These are phyloP conservation scores for Lentinula lateritia DNA, from an alignment of 768 basidiomycete genomes.

Conservation along the genomic window DNA sequence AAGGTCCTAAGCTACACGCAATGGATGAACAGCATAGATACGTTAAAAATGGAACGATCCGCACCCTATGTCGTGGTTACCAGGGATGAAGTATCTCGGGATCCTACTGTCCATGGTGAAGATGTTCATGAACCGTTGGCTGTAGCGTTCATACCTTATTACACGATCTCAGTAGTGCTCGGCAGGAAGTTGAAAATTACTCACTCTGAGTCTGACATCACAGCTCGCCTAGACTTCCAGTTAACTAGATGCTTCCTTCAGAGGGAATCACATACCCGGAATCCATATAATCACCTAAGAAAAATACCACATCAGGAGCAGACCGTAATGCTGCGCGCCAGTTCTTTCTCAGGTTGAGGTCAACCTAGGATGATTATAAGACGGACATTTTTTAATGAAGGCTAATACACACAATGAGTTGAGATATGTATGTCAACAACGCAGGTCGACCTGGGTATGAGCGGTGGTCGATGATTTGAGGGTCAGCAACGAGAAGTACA, in stretches of 20 bases:
- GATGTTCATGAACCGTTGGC: constrained; percentile 60
- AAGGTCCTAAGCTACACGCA: constrained; percentile 37
- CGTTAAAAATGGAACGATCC: constrained; percentile 6
- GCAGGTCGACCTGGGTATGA: constrained; percentile 63
- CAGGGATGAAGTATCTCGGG: constrained; percentile 71
- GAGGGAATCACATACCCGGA: neutral
- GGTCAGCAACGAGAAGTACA: constrained; percentile 82
- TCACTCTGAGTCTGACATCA: constrained; percentile 65
- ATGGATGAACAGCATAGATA: constrained; percentile 4
- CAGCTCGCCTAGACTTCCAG: constrained; percentile 42
- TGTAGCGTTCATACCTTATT: constrained; percentile 70
- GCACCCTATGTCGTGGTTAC: constrained; percentile 88
- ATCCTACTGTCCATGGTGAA: constrained; percentile 46
- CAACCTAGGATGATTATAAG: constrained; percentile 32
- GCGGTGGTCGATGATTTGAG: constrained; percentile 73
- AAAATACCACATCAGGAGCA: constrained; percentile 53
- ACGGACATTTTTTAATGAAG: neutral
- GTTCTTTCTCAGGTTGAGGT: constrained; percentile 79
- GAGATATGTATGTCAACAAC: constrained; percentile 53
- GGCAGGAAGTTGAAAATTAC: constrained; percentile 22
- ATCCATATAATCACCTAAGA: constrained; percentile 65
- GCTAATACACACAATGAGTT: constrained; percentile 30
- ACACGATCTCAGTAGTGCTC: neutral
- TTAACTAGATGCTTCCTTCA: neutral
- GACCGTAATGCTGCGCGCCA: constrained; percentile 65